Percentiles rank a stretch among this genome's conserved stretches.
Conservation (phyloP, 768 basidiomycete genomes). For the Lactarius sp. region DNA sequence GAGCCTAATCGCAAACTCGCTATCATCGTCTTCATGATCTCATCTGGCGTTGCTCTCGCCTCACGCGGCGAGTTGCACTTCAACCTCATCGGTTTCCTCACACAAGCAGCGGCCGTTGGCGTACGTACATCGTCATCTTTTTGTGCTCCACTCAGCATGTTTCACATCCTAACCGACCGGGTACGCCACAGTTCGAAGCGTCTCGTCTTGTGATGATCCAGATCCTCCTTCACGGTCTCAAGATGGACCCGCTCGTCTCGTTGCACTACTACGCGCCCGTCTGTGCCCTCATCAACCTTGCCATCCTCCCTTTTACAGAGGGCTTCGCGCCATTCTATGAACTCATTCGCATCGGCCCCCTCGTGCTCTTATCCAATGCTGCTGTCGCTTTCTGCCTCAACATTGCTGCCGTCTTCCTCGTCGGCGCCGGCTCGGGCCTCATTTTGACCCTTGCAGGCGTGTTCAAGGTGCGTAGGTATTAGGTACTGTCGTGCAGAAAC, state of each 20-base stretch:
- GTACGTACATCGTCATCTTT: conserved; percentile 43
- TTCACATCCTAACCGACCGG: neutral
- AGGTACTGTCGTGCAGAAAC: neutral
- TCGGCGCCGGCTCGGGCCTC: conserved; percentile 81
- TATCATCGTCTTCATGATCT: conserved; percentile 87
- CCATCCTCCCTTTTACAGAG: conserved; percentile 87
- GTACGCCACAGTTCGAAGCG: conserved; percentile 70
- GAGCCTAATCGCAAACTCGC: conserved; percentile 80
- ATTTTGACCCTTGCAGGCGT: conserved; percentile 92
- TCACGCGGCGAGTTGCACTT: conserved; percentile 88
- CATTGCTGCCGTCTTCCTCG: conserved; percentile 91
- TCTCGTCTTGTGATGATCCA: conserved; percentile 96
- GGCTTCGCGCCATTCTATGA: conserved; percentile 83
- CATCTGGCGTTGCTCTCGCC: conserved; percentile 81
- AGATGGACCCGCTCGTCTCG: conserved; percentile 96
- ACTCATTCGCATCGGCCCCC: conserved; percentile 45
- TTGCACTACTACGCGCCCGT: conserved; percentile 96
- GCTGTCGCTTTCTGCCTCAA: conserved; percentile 84
- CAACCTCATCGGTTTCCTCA: conserved; percentile 80
- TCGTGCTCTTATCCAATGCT: conserved; percentile 79
- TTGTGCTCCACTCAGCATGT: neutral
- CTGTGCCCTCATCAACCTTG: conserved; percentile 84
- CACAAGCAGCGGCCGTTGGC: conserved; percentile 79
- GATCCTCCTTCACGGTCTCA: conserved; percentile 87
- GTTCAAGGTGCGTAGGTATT: conserved; percentile 57